Evolutionary conservation across 352 stramenopile species (phyloP).

Genomic region (Blastocystis hominis): DNA sequence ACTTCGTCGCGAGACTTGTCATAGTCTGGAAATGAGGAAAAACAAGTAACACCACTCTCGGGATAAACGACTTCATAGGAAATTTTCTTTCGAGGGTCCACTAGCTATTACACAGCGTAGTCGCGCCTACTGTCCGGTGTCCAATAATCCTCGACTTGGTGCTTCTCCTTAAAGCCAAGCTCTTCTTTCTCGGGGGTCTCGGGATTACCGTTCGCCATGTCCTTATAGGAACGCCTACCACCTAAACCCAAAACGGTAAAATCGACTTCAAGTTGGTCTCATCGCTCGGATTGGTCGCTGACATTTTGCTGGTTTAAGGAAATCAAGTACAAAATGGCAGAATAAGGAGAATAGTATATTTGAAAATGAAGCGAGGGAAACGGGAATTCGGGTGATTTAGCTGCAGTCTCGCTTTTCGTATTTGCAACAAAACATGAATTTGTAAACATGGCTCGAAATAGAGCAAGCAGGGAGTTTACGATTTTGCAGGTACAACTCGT

Average conservation of each 20-base stretch:
- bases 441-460: too few relatives aligned
- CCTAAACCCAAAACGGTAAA: not conserved
- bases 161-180: not conserved
- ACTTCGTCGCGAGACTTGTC: slow-evolving; percentile 24
- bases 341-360: not conserved
- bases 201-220: not conserved
- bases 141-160: slow-evolving; percentile 30
- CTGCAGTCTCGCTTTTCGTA: too few relatives aligned
- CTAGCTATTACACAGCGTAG: not conserved
- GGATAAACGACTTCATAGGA: slow-evolving; percentile 52
- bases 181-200: not conserved
- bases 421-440: too few relatives aligned
- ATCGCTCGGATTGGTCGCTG: not conserved
- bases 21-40: not conserved
- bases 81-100: slow-evolving; percentile 56
- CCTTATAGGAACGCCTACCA: not conserved
- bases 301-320: not conserved
- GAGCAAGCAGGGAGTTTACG: too few relatives aligned
- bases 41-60: not conserved
- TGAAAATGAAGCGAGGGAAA: not conserved
- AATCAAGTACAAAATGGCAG: not conserved
- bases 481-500: too few relatives aligned
- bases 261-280: not conserved
- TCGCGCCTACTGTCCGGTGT: not conserved
- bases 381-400: not conserved